These are phyloP conservation scores for Talaromyces sp. DNA, from an alignment of 2,329 filamentous ascomycete species.

Conservation along the genomic window DNA sequence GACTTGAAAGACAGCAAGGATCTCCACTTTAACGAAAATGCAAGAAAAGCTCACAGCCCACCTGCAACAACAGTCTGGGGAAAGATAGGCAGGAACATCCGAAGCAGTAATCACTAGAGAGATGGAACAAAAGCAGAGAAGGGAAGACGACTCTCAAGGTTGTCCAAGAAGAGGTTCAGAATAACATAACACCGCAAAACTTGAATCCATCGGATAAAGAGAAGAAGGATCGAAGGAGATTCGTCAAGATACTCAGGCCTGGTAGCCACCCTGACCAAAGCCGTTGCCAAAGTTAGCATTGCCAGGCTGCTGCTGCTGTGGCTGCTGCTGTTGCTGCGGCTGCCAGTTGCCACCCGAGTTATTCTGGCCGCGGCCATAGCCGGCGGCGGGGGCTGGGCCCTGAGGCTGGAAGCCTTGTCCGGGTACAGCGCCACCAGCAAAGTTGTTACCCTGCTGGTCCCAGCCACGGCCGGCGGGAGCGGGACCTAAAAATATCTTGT, in stretches of 20 bases:
- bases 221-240: constrained; percentile 1
- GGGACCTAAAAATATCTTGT: constrained; percentile 37
- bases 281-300: constrained; percentile 48
- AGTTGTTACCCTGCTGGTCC: constrained; percentile 51
- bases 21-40: constrained; percentile 38
- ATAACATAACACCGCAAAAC: constrained; percentile 8
- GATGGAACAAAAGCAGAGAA: constrained; percentile 11
- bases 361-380: constrained; percentile 71
- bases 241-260: constrained; percentile 40
- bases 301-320: constrained; percentile 26
- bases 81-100: constrained; percentile 16
- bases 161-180: constrained; percentile 13
- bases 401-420: constrained; percentile 48
- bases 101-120: constrained; percentile 16
- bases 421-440: constrained; percentile 34
- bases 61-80: constrained; percentile 20
- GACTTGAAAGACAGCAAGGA: constrained; percentile 35
- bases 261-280: constrained; percentile 56
- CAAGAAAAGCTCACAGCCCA: constrained; percentile 32
- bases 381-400: constrained; percentile 68
- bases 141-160: constrained; percentile 10
- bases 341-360: constrained; percentile 48
- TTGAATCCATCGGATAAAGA: constrained; percentile 4
- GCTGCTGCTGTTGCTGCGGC: background rate
- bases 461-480: constrained; percentile 53